phyloP scores from a whole-genome alignment of 768 basidiomycete genomes.

The Leccinum subgranulosum region DNA sequence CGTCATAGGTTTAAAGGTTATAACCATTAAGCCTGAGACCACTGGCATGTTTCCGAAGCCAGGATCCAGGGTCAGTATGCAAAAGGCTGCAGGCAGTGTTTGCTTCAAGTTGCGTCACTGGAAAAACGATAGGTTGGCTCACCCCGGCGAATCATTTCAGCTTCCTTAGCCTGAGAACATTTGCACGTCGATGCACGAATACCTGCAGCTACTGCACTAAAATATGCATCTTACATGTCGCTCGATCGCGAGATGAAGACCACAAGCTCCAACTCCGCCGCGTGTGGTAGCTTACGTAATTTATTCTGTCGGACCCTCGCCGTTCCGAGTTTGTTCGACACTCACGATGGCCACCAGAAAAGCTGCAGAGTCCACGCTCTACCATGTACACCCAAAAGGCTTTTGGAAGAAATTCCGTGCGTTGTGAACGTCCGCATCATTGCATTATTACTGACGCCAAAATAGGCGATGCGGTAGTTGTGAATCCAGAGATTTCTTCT shows the following conservation, averaged over 20 bases:
- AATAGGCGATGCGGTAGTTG: conserved; percentile 75
- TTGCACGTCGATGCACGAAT: no score
- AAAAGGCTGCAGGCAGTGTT: no score
- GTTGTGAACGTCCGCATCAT: conserved; percentile 28
- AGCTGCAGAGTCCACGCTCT: conserved; percentile 83
- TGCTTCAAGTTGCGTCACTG: no score
- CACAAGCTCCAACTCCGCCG: no score
- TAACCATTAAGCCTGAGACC: not conserved
- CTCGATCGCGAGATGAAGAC: no score
- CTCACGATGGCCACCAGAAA: conserved; percentile 68
- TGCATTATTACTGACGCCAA: conserved; percentile 3
- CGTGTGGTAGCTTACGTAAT: conserved; percentile 15
- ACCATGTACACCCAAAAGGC: conserved; percentile 84
- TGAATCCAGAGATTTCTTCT: conserved; percentile 88
- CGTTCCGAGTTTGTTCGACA: conserved; percentile 5
- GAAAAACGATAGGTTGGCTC: no score
- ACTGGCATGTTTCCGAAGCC: no score
- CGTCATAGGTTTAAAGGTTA: not conserved
- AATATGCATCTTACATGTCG: no score
- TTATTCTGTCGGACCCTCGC: not conserved
- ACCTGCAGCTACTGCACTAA: no score
- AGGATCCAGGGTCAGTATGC: no score
- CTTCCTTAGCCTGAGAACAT: no score
- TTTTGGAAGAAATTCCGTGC: conserved; percentile 97
- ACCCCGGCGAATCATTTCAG: no score